phyloP scores from a whole-genome alignment of 164 flowering plant species.

The Tinospora cordifolia region DNA sequence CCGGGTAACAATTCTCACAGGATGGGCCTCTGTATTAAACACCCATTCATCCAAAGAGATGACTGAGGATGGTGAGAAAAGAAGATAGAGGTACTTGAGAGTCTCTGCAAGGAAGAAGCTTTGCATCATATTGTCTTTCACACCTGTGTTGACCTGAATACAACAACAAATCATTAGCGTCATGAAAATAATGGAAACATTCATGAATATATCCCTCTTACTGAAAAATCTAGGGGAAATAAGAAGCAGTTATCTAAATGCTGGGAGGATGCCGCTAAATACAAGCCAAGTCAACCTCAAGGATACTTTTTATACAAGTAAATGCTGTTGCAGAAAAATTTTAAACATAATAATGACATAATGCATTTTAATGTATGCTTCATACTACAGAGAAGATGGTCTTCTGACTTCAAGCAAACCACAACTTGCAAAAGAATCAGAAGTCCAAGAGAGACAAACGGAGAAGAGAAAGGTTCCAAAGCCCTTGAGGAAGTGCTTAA shows the following conservation, averaged over 20 bases:
- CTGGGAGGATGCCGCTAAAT: not conserved
- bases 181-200: not conserved
- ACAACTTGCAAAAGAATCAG: no score
- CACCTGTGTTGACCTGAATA: conserved; percentile 68
- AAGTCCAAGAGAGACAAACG: no score
- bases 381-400: no score
- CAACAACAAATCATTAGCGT: not conserved
- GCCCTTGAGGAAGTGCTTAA: no score
- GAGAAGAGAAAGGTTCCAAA: no score
- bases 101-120: conserved; percentile 98
- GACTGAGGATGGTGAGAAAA: conserved; percentile 70
- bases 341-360: no score
- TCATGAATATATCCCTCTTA: not conserved
- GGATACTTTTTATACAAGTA: not conserved
- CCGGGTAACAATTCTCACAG: conserved; percentile 56
- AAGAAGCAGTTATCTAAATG: not conserved
- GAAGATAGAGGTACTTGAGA: conserved; percentile 80
- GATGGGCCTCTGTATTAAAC: conserved; percentile 96
- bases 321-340: not conserved
- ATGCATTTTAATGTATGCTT: no score
- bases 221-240: not conserved
- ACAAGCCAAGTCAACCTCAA: not conserved
- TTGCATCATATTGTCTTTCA: conserved; percentile 91
- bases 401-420: no score
- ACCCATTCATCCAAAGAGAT: conserved; percentile 91